Evolutionary conservation across 1,284 basidiomycete species (phyloP).

Genomic region (Trametes versicolor): DNA sequence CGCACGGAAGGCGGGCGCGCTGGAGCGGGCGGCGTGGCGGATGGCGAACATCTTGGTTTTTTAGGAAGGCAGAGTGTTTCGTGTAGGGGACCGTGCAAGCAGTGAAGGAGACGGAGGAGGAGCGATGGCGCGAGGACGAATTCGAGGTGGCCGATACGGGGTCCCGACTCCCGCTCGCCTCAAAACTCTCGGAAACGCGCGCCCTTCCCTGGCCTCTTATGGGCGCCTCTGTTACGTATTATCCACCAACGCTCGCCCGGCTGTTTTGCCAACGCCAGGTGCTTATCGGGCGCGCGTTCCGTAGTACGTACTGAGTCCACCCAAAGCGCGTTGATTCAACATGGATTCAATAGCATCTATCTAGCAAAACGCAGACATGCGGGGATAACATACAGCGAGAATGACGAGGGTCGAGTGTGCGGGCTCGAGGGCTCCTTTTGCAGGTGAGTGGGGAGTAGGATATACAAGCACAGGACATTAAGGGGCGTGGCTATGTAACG

Average conservation of each 20-base stretch:
- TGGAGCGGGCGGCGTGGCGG: slow-evolving; percentile 44
- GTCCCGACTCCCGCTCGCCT: slow-evolving; percentile 26
- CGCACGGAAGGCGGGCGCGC: slow-evolving; percentile 39
- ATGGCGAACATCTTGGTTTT: slow-evolving; percentile 38
- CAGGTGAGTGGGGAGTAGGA: slow-evolving; percentile 39
- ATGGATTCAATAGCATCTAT: slow-evolving; percentile 26
- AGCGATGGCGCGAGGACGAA: slow-evolving; percentile 12
- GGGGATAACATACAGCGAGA: slow-evolving; percentile 30
- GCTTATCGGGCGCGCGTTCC: not conserved
- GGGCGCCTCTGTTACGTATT: slow-evolving; percentile 31
- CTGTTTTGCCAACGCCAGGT: not conserved
- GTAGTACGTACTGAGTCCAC: slow-evolving; percentile 1
- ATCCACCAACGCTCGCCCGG: not conserved
- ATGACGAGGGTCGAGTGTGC: slow-evolving; percentile 36
- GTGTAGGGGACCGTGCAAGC: slow-evolving; percentile 1
- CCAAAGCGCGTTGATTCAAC: slow-evolving; percentile 16
- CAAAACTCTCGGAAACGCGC: slow-evolving; percentile 26
- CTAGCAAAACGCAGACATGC: slow-evolving; percentile 30
- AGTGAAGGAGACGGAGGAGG: slow-evolving; percentile 8
- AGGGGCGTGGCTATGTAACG: slow-evolving; percentile 32
- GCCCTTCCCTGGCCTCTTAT: slow-evolving; percentile 31
- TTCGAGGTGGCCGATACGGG: slow-evolving; percentile 18
- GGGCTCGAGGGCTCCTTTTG: slow-evolving; percentile 39
- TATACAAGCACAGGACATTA: slow-evolving; percentile 42
- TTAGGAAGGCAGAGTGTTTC: not conserved